Conservation (phyloP, 352 stramenopile species). For the Pythium scleroteichum region DNA sequence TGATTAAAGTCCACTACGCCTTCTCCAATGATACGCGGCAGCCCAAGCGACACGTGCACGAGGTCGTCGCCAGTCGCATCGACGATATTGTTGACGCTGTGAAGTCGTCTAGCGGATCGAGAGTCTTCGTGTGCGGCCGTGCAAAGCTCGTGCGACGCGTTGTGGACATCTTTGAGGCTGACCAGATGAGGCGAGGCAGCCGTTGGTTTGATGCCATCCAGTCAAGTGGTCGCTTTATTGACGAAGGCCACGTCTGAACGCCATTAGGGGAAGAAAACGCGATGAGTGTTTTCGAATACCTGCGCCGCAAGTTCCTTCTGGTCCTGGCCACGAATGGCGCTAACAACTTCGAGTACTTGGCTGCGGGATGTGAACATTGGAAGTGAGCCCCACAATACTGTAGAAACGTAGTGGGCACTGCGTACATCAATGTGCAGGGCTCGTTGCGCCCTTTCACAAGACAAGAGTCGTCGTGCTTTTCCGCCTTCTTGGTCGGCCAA, state of each 20-base stretch:
- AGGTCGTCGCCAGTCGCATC: constrained; percentile 27
- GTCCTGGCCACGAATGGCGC: constrained; percentile 56
- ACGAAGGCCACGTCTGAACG: constrained; percentile 14
- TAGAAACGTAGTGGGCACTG: constrained; percentile 31
- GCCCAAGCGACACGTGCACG: constrained; percentile 26
- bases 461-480: constrained; percentile 87
- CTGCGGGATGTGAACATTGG: constrained; percentile 27
- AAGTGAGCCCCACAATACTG: not conserved
- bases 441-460: constrained; percentile 96
- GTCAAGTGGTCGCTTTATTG: constrained; percentile 21
- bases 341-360: constrained; percentile 86
- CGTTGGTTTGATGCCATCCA: constrained; percentile 21
- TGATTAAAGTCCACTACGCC: constrained; percentile 30
- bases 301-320: constrained; percentile 42
- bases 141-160: constrained; percentile 24
- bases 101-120: constrained; percentile 24
- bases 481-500: constrained; percentile 91
- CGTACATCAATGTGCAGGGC: constrained; percentile 94
- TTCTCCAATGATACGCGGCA: constrained; percentile 20
- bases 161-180: constrained; percentile 25
- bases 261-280: constrained; percentile 62
- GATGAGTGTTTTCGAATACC: constrained; percentile 60
- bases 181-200: constrained; percentile 21
- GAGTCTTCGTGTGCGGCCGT: constrained; percentile 34
- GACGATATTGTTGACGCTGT: constrained; percentile 30